These are phyloP conservation scores for Trichoderma sp. DNA, from an alignment of 2,329 filamentous ascomycete species.

Conservation along the genomic window DNA sequence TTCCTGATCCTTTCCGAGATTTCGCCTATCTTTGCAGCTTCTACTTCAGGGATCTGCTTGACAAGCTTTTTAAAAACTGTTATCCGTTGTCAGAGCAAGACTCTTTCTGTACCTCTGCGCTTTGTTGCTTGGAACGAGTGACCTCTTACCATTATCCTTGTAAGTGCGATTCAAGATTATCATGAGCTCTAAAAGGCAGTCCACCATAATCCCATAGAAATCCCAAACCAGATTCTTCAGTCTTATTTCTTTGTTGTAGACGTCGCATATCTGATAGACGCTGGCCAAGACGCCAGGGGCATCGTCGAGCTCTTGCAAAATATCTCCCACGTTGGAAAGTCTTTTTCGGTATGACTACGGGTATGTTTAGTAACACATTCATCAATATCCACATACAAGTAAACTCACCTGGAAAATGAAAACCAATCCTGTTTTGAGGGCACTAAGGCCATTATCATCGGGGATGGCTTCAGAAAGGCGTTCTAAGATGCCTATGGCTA, in stretches of 20 bases:
- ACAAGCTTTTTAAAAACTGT: slow-evolving; percentile 17
- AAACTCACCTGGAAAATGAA: slow-evolving; percentile 7
- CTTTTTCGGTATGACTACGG: slow-evolving; percentile 8
- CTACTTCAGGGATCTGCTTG: slow-evolving; percentile 15
- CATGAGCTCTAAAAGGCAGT: slow-evolving; percentile 10
- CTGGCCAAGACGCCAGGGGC: slow-evolving; percentile 14
- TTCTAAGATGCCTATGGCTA: slow-evolving; percentile 13
- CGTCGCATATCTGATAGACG: slow-evolving; percentile 14
- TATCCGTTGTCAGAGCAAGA: neutral
- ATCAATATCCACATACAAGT: neutral
- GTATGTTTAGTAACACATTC: neutral
- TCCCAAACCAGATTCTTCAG: slow-evolving; percentile 20
- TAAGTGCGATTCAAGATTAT: slow-evolving; percentile 2
- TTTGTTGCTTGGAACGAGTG: neutral
- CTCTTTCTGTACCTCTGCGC: neutral
- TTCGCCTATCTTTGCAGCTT: slow-evolving; percentile 10
- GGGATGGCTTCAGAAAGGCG: slow-evolving; percentile 18
- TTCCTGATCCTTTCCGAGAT: slow-evolving; percentile 4
- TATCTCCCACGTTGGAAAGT: slow-evolving; percentile 18
- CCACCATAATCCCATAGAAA: slow-evolving; percentile 17
- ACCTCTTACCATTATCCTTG: neutral
- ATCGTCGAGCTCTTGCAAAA: slow-evolving; percentile 17
- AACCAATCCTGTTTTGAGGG: slow-evolving; percentile 3
- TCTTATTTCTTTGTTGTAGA: slow-evolving; percentile 4
- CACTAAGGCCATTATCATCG: slow-evolving; percentile 15